Conservation (phyloP, 305 asterid genomes). For the Fraxinus paxiana region DNA sequence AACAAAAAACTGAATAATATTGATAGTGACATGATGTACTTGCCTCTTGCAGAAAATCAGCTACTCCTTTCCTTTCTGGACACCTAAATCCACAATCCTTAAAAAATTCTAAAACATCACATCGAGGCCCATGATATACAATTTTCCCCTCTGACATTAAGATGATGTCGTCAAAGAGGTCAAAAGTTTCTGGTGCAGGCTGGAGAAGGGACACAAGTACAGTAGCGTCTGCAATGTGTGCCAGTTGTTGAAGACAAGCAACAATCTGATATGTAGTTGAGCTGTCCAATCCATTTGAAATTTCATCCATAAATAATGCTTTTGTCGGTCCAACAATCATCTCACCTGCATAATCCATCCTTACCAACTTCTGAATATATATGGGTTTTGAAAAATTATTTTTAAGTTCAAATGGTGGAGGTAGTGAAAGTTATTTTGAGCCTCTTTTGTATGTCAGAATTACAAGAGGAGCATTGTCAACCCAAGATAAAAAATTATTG, state of each 20-base stretch:
- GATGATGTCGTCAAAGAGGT: slow-evolving; percentile 39
- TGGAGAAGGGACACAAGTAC: slow-evolving; percentile 46
- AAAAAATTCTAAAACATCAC: slow-evolving; percentile 31
- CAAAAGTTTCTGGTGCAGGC: slow-evolving; percentile 49
- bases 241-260: slow-evolving; percentile 39
- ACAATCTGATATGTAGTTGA: slow-evolving; percentile 41
- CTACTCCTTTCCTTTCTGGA: slow-evolving; percentile 56
- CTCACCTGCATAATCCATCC: slow-evolving; percentile 27
- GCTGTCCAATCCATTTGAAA: slow-evolving; percentile 44
- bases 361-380: not conserved
- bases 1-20: not conserved
- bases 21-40: slow-evolving; percentile 7
- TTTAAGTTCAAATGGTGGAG: not conserved
- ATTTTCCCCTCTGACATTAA: slow-evolving; percentile 41
- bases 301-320: slow-evolving; percentile 46
- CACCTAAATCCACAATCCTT: slow-evolving; percentile 41
- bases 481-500: not conserved
- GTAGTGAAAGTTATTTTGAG: not conserved
- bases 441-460: not conserved
- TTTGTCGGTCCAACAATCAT: slow-evolving; percentile 45
- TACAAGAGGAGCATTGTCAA: not conserved
- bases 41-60: slow-evolving; percentile 64
- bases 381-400: not conserved
- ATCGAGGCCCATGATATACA: slow-evolving; percentile 37
- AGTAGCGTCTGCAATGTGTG: slow-evolving; percentile 40